Base-by-base conservation (phyloP, 2,329 filamentous ascomycete genomes). In the Diaporthe aspalathi region DNA sequence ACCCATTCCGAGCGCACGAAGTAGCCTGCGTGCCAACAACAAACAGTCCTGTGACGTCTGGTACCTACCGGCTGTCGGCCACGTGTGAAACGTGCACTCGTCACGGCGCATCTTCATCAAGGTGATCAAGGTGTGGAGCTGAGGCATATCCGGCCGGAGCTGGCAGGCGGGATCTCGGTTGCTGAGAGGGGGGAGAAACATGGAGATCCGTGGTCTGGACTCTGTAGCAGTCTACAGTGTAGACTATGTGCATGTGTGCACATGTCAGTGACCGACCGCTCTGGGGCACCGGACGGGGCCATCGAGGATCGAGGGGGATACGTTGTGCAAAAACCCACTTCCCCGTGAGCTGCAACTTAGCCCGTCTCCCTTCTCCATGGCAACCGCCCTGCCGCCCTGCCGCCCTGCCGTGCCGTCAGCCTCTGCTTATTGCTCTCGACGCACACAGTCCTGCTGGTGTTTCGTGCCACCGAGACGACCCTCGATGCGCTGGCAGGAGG, bases 371-470 rank as follows among this genome's bases (percentile, higher is more conserved):
- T 57, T 60, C 66, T 9, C 66, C 66, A 50, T 68, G 6, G 66
- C 66, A 68, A 68, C 66, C 66, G 50, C 17, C 49, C 63, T n/a
- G 52, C 63, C 66, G n/a, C n/a, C n/a, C n/a, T n/a, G n/a, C 66
- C 66, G 50, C 17, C 49, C 63, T n/a, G 52, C 63, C 66, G 40
- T 9, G 8, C 47, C 40, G 16, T 29, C 57, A 32, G 20, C 43
- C 16, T 43, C 24, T 57, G 5, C 47, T 16, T 47, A 62, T 17
- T n/a, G n/a, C n/a, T 40, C 57, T n/a, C 12, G 24, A 32, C 52
- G 14, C 24, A 17, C 4, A 24, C 38, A 43, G 17, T 16, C 66
- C 17, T 56, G 47, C 22, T 22, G 14, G 29, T 27, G 22, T 52
- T 35, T 65, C 27, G 47, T 22, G 27, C 24, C 27, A 54, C 35